Evolutionary conservation across 805 yeast genomes (phyloP).

Genomic region (Saturnispora sekii): DNA sequence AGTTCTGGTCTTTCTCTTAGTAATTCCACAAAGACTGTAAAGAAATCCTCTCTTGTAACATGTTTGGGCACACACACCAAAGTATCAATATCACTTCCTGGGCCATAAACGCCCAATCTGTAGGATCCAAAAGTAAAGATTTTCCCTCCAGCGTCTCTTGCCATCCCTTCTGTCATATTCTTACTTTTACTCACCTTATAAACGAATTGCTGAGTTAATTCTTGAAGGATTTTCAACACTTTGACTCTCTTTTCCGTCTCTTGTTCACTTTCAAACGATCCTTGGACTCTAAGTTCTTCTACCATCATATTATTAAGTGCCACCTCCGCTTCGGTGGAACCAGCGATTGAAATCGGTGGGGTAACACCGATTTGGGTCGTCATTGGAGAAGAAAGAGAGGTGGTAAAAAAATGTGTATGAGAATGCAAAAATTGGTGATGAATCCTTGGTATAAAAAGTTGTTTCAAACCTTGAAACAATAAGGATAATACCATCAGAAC

Average conservation of each 20-base stretch:
- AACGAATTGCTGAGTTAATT: constrained; percentile 72
- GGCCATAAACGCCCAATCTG: constrained; percentile 92
- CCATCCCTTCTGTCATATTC: constrained; percentile 97
- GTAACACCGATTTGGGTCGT: constrained; percentile 53
- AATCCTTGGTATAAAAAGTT: not conserved
- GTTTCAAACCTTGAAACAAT: no score
- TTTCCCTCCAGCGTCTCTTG: constrained; percentile 94
- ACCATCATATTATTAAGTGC: constrained; percentile 66
- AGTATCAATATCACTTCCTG: constrained; percentile 96
- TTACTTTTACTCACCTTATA: constrained; percentile 67
- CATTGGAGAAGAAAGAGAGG: not conserved
- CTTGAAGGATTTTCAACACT: constrained; percentile 63
- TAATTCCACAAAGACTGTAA: constrained; percentile 64
- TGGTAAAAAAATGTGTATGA: not conserved
- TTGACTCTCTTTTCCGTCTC: constrained; percentile 77
- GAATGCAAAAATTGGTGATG: not conserved
- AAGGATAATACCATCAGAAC: no score
- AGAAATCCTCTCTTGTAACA: constrained; percentile 83
- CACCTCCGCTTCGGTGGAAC: constrained; percentile 76
- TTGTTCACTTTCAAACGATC: constrained; percentile 80
- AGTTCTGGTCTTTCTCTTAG: constrained; percentile 68
- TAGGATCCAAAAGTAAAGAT: constrained; percentile 95
- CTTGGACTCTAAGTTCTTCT: constrained; percentile 67
- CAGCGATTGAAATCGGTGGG: constrained; percentile 75
- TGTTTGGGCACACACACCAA: constrained; percentile 96